These are phyloP conservation scores for Apiospora saccharicola DNA, from an alignment of 2,329 filamentous ascomycete genomes.

Conservation along the genomic window DNA sequence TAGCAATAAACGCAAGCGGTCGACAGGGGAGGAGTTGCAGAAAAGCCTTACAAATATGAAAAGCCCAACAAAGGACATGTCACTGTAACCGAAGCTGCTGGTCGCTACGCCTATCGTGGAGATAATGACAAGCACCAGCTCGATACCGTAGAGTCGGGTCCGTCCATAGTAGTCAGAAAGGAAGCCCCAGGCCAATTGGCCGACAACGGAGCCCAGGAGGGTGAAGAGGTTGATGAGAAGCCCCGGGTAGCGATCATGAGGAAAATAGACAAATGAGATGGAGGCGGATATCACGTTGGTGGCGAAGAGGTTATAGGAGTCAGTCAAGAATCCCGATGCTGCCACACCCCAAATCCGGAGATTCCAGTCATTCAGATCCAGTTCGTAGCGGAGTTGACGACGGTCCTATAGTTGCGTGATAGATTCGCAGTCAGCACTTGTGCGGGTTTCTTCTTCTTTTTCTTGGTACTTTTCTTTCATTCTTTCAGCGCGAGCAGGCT, in stretches of 20 bases:
- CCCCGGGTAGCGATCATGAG: conserved; percentile 52
- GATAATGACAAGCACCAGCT: conserved; percentile 62
- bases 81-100: conserved; percentile 56
- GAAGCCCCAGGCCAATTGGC: conserved; percentile 62
- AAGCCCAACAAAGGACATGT: conserved; percentile 58
- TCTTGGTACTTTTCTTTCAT: background rate
- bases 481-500: background rate
- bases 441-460: background rate
- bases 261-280: conserved; percentile 61
- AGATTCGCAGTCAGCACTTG: conserved; percentile 25
- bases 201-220: conserved; percentile 58
- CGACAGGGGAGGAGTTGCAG: background rate
- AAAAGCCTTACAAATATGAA: conserved; percentile 53
- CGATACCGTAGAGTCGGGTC: conserved; percentile 63
- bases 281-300: conserved; percentile 63
- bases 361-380: conserved; percentile 63
- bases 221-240: conserved; percentile 57
- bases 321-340: conserved; percentile 62
- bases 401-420: conserved; percentile 50
- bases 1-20: background rate
- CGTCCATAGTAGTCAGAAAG: conserved; percentile 63
- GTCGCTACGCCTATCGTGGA: conserved; percentile 65
- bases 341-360: conserved; percentile 62
- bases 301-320: conserved; percentile 63
- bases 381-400: conserved; percentile 59